Percentiles rank a stretch among this genome's conserved stretches.
Evolutionary conservation across 805 yeast species (phyloP).

Genomic region (Myxozyma nipponensis): DNA sequence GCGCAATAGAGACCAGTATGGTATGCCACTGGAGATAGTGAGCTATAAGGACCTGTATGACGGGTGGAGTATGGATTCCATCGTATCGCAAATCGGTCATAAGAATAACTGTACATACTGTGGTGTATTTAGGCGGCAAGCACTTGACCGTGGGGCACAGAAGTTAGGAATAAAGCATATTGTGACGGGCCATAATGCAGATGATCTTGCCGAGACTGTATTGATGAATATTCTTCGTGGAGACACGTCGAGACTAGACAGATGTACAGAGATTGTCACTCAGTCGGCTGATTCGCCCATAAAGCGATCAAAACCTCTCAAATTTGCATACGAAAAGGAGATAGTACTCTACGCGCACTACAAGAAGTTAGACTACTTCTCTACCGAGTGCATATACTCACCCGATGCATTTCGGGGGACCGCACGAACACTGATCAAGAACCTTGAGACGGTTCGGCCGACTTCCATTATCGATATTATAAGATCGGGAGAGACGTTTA

Average conservation of each 20-base stretch:
- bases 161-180: constrained; percentile 81
- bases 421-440: constrained; percentile 86
- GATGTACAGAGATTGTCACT: constrained; percentile 82
- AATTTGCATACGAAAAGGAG: constrained; percentile 94
- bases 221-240: constrained; percentile 92
- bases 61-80: constrained; percentile 98
- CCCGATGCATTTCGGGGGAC: constrained; percentile 99
- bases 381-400: constrained; percentile 96
- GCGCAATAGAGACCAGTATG: constrained; percentile 81
- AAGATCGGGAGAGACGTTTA: constrained; percentile 85
- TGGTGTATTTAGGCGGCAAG: constrained; percentile 95
- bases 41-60: constrained; percentile 78
- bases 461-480: constrained; percentile 92
- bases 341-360: constrained; percentile 96
- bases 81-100: constrained; percentile 90
- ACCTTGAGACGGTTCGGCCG: constrained; percentile 84
- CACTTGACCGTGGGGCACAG: constrained; percentile 92
- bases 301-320: constrained; percentile 91
- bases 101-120: constrained; percentile 95
- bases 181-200: constrained; percentile 98
- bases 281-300: constrained; percentile 76
- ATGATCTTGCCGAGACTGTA: constrained; percentile 98
- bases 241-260: constrained; percentile 89
- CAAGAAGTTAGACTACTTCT: constrained; percentile 88
- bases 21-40: constrained; percentile 72